Percentiles rank a stretch among this genome's conserved stretches.
These are phyloP conservation scores for Exophiala aquamarina DNA, from an alignment of 2,329 filamentous ascomycete genomes.

Conservation along the genomic window DNA sequence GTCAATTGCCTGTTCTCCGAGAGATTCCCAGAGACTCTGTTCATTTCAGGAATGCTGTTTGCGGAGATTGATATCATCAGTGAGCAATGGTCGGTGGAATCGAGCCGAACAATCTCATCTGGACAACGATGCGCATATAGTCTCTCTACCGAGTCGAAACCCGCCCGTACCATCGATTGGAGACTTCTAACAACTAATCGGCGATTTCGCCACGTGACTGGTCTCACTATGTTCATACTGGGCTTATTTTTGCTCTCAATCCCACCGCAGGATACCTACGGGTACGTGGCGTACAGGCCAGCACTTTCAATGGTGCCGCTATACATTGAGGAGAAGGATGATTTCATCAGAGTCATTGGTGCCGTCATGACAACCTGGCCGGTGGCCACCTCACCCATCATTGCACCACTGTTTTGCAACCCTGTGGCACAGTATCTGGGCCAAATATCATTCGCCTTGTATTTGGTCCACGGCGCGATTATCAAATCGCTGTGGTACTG, in stretches of 20 bases:
- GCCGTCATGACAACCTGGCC: conserved; percentile 17
- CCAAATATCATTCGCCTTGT: conserved; percentile 34
- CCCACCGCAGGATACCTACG: conserved; percentile 4
- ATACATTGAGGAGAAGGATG: conserved; percentile 12
- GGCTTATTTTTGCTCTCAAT: conserved; percentile 17
- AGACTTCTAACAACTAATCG: too few relatives aligned
- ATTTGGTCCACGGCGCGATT: conserved; percentile 28
- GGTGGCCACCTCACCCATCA: conserved; percentile 1
- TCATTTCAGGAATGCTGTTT: conserved; percentile 17
- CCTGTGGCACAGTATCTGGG: conserved; percentile 31
- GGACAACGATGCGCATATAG: too few relatives aligned
- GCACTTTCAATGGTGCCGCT: conserved; percentile 3
- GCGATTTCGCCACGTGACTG: neutral
- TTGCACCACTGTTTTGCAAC: conserved; percentile 12
- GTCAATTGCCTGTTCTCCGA: conserved; percentile 7
- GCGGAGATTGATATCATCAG: conserved; percentile 13
- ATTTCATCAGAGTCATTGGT: conserved; percentile 10
- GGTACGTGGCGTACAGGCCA: neutral
- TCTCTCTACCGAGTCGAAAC: neutral
- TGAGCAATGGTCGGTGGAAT: neutral
- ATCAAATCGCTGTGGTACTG: conserved; percentile 14
- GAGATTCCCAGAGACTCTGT: conserved; percentile 4
- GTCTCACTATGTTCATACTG: conserved; percentile 2
- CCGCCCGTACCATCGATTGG: too few relatives aligned
- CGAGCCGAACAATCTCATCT: neutral